Percentiles rank a stretch among this genome's conserved stretches.
Evolutionary conservation across 1,284 basidiomycete species (phyloP).

Genomic region (Takashimella koratensis): DNA sequence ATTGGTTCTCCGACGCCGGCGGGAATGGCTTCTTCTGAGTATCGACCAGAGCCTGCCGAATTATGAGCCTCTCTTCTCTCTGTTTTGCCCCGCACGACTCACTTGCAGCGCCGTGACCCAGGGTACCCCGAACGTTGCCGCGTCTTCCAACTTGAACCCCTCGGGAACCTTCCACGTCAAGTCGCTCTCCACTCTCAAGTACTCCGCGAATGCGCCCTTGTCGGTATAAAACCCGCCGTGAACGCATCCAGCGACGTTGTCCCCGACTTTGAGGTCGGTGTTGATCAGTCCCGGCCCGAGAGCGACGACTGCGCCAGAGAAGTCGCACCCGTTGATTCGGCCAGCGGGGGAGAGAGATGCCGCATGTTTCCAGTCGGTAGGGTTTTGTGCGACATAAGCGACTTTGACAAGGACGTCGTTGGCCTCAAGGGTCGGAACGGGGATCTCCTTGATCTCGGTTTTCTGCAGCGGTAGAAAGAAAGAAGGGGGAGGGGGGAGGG

Average conservation of each 20-base stretch:
- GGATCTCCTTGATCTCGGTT: conserved; percentile 1
- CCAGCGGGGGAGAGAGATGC: conserved; percentile 4
- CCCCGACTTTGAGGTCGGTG: conserved; percentile 44
- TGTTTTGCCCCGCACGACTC: background rate
- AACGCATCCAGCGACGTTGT: conserved; percentile 53
- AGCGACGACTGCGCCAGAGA: conserved; percentile 50
- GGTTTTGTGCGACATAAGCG: conserved; percentile 25
- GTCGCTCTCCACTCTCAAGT: conserved; percentile 39
- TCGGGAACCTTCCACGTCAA: conserved; percentile 27
- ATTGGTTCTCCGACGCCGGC: conserved; percentile 12
- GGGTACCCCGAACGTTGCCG: conserved; percentile 49
- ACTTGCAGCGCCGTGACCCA: conserved; percentile 46
- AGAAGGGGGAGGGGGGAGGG: no score
- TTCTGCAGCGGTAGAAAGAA: no score
- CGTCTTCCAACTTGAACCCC: conserved; percentile 40
- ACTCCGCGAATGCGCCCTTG: conserved; percentile 50
- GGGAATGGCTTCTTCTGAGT: conserved; percentile 18
- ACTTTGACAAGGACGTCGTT: conserved; percentile 8
- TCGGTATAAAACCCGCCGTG: conserved; percentile 49
- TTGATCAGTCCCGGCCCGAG: conserved; percentile 25
- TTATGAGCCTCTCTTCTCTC: background rate
- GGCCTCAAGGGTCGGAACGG: background rate
- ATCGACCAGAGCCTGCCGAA: conserved; percentile 42
- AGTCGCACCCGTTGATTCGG: conserved; percentile 37
- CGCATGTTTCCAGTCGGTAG: conserved; percentile 45